phyloP scores from a whole-genome alignment of 306 rosid genomes.

The Carpinus fangiana region DNA sequence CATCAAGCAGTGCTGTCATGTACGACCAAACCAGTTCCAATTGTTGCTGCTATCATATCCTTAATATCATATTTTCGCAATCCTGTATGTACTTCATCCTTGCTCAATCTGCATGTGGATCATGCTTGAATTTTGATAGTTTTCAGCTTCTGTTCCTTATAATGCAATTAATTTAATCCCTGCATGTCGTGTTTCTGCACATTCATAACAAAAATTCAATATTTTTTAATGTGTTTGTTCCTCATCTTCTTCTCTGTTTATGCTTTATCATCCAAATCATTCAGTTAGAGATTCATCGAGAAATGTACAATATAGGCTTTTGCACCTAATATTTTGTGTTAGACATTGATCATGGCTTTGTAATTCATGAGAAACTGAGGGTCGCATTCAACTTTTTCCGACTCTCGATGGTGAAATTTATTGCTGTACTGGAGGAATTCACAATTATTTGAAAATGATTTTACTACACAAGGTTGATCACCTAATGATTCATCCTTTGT shows the following conservation, averaged over 20 bases:
- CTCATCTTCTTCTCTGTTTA: not conserved
- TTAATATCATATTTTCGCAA: conserved; percentile 68
- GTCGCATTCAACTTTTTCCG: not conserved
- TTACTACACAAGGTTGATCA: not conserved
- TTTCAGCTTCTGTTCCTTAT: conserved; percentile 11
- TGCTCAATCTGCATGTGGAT: conserved; percentile 4
- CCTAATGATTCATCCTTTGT: not conserved
- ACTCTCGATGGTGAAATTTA: not conserved
- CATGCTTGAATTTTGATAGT: conserved; percentile 3
- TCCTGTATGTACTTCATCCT: conserved; percentile 60
- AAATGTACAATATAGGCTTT: not conserved
- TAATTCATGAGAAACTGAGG: not conserved
- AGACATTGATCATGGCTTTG: not conserved
- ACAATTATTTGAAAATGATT: not conserved
- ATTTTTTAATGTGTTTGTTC: not conserved
- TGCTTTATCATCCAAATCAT: conserved; percentile 1
- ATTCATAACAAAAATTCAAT: conserved; percentile 4
- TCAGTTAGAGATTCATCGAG: not conserved
- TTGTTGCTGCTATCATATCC: conserved; percentile 65
- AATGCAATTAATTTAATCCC: conserved; percentile 4
- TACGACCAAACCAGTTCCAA: conserved; percentile 63
- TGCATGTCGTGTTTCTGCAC: conserved; percentile 7
- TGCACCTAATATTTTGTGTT: not conserved
- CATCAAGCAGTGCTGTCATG: conserved; percentile 75
- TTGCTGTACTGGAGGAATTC: not conserved